Base-by-base conservation (phyloP, 108 stramenopile species). In the Discostella pseudostelligera region DNA sequence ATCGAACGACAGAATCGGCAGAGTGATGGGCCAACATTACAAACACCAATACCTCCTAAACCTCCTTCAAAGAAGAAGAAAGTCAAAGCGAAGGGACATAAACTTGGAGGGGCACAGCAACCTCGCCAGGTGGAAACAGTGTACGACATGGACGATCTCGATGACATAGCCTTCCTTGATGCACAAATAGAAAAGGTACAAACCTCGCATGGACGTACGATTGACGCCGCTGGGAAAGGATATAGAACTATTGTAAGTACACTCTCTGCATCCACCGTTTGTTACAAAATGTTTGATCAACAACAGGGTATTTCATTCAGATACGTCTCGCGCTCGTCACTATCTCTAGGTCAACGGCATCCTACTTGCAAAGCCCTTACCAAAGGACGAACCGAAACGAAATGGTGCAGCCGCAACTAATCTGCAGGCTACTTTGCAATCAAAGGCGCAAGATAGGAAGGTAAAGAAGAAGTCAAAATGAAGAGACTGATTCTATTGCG, bases 161-260 rank as follows among this genome's bases (percentile, higher is more conserved):
- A 90, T 54, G 92, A 93, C 66, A 88, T 93, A 86, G 92, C 87
- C 8, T 93, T 93, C 64, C 72, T 93, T 22, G 84, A 93, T 75
- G 75, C 83, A 16, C 87, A 90, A 65, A 90, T 93, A 51, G 79
- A 84, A 9, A 80, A 80, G 56, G 78, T 87, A 56, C 89, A 93
- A 65, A 85, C 65, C 42, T 82, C 87, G 3, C 92, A 93, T 51
- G 92, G 92, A 12, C 76, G 92, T 19, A 85, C 82, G 37, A 76
- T 93, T 20, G 81, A 70, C 21, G 89, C 78, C 13, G 69, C 47
- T 11, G 89, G 89, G 9, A 78, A 75, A 24, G 62, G 51, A 0
- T 93, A 88, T 62, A 65, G 78, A 42, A 79, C 89, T 7, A 81
- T 93, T 49, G 76, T 90, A 32, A 54, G 53, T 36, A 4, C 12